Base-by-base conservation (phyloP, 1,284 basidiomycete genomes). In the Apiotrichum veenhuisii region DNA sequence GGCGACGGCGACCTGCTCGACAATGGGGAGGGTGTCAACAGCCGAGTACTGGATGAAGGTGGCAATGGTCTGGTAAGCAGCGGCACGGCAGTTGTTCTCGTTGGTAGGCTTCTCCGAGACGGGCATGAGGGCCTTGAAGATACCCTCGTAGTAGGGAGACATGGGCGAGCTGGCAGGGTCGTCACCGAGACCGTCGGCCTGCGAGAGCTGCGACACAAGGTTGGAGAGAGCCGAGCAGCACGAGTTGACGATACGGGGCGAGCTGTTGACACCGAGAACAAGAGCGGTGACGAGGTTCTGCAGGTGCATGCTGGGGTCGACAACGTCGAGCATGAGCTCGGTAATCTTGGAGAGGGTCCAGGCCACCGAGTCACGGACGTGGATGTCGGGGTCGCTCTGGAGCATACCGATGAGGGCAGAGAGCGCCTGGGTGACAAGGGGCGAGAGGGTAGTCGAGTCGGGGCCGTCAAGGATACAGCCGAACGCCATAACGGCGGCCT, bases 191-290 rank as follows among this genome's bases (percentile, higher is more conserved):
- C 78, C 27, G 76, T 85, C 59, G 43, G 82, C 80, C 61, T 80
- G 74, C 11, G 84, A 84, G 25, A 94, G 81, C 67, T 94, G 90
- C 70, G 92, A 87, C 22, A 89, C 87, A 33, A 99, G 81, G 77
- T 96, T 97, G 89, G 91, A 95, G 69, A 99, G 80, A 10, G 90
- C 91, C 88, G 94, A 96, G 73, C 93, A 97, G 78, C 91, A 96
- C 79, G 96, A 96, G 50, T 91, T 86, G 47, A 90, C 84, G 64
- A 98, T 95, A 26, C 93, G 82, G 9, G 78, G 71, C 66, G 83
- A 87, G 73, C 93, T 91, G 52, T 85, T 82, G 61, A 98, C 78
- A 30, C 92, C 91, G 55, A 80, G 80, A 17, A 97, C 89, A 49
- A 98, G 83, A 5, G 90, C 91, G 26, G 86, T 84, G 52, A 98